These are phyloP conservation scores for Candida easanensis DNA, from an alignment of 805 yeast genomes.

Conservation along the genomic window DNA sequence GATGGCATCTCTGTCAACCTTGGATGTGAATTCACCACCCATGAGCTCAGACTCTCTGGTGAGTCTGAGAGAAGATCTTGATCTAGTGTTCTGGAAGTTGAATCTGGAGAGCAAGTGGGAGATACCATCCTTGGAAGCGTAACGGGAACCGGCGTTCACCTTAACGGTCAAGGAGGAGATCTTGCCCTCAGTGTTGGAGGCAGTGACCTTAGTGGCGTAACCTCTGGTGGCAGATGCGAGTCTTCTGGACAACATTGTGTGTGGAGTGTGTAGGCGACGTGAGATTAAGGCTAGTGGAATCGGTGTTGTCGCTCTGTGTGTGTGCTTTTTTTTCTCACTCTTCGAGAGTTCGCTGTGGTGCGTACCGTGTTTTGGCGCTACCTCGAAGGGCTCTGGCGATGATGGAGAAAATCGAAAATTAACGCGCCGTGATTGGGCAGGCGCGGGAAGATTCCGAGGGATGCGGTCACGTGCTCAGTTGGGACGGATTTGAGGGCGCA, in stretches of 20 bases:
- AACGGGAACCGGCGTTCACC: conserved; percentile 85
- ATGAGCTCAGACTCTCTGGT: conserved; percentile 92
- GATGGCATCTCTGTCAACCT: conserved; percentile 80
- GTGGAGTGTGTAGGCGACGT: background rate
- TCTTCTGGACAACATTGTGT: conserved; percentile 28
- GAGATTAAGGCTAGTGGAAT: background rate
- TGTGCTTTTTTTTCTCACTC: conserved; percentile 5
- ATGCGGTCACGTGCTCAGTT: too few species aligned
- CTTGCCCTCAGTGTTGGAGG: conserved; percentile 57
- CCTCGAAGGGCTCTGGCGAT: conserved; percentile 2
- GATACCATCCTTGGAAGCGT: conserved; percentile 66
- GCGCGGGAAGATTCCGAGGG: background rate
- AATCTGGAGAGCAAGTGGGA: conserved; percentile 83
- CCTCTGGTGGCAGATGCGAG: conserved; percentile 31
- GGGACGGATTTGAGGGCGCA: background rate
- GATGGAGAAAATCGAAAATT: conserved; percentile 23
- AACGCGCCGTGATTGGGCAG: conserved; percentile 24
- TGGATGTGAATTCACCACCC: conserved; percentile 75
- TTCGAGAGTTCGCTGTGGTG: conserved; percentile 5
- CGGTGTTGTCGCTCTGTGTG: background rate
- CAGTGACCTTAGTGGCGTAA: conserved; percentile 42
- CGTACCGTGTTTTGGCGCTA: conserved; percentile 5
- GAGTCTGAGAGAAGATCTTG: conserved; percentile 86
- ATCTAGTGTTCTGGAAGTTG: conserved; percentile 76
- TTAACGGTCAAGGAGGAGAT: conserved; percentile 77